Conservation (phyloP, 768 basidiomycete species). For the Lentinus tigrinus region DNA sequence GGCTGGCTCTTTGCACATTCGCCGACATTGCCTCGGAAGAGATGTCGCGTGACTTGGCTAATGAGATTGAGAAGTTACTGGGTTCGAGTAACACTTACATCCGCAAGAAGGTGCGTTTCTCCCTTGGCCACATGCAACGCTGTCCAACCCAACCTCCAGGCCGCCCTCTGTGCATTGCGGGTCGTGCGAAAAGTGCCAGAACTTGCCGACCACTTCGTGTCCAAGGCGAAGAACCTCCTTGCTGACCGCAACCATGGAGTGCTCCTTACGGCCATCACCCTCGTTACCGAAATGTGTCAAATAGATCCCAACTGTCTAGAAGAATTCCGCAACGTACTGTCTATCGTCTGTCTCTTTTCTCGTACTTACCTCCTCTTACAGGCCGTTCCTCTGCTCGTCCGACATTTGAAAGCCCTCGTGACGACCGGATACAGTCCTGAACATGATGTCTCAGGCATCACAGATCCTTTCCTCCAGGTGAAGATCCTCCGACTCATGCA, state of each 20-base stretch:
- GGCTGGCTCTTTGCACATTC: constrained; percentile 95
- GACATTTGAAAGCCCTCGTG: constrained; percentile 90
- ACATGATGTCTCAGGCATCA: constrained; percentile 99
- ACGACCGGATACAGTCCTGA: constrained; percentile 98
- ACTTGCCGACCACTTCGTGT: constrained; percentile 86
- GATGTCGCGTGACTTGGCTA: constrained; percentile 97
- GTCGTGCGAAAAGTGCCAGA: constrained; percentile 97
- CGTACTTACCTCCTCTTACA: constrained; percentile 29
- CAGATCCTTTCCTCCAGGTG: constrained; percentile 92
- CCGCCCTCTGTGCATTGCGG: constrained; percentile 90
- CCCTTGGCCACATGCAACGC: not conserved
- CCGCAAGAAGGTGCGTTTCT: constrained; percentile 81
- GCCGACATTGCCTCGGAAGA: constrained; percentile 99
- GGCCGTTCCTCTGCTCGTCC: constrained; percentile 92
- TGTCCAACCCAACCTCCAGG: constrained; percentile 44
- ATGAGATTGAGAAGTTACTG: constrained; percentile 95
- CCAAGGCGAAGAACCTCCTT: constrained; percentile 86
- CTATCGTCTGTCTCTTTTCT: constrained; percentile 1
- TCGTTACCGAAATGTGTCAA: constrained; percentile 93
- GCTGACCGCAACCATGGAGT: constrained; percentile 98
- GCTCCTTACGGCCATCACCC: constrained; percentile 87
- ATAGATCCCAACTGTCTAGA: constrained; percentile 68
- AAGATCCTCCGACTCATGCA: constrained; percentile 89
- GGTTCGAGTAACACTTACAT: constrained; percentile 99
- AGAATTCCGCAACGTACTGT: constrained; percentile 85